phyloP scores from a whole-genome alignment of 2,329 filamentous ascomycete genomes.

The Coniochaeta pulveracea region DNA sequence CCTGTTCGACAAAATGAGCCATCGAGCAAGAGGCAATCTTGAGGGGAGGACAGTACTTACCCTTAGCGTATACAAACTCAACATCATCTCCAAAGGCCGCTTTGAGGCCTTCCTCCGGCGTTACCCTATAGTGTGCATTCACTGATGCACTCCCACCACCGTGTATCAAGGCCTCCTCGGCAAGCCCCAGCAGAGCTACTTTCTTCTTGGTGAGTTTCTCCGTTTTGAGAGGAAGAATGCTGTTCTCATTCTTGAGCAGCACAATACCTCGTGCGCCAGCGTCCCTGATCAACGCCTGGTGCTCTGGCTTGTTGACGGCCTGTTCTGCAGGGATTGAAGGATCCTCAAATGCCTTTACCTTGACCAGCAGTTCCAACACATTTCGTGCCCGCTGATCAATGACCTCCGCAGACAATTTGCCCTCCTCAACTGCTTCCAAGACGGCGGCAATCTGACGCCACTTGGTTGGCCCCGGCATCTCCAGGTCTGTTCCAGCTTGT shows the following conservation, averaged over 20 bases:
- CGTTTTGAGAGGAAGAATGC: conserved; percentile 37
- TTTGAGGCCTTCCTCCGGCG: conserved; percentile 19
- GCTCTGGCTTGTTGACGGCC: conserved; percentile 18
- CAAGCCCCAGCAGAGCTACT: conserved; percentile 39
- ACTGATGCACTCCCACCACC: conserved; percentile 22
- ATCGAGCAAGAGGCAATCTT: too few species aligned
- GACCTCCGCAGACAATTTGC: conserved; percentile 16
- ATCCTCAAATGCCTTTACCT: conserved; percentile 5
- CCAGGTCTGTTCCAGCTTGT: conserved; percentile 18
- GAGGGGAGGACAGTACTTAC: too few species aligned
- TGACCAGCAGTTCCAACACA: conserved; percentile 19
- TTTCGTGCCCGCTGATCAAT: conserved; percentile 18
- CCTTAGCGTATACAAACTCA: conserved; percentile 15
- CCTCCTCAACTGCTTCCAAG: conserved; percentile 15
- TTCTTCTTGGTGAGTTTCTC: conserved; percentile 21
- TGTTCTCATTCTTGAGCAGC: conserved; percentile 51
- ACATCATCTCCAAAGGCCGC: conserved; percentile 5
- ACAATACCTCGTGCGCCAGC: conserved; percentile 51
- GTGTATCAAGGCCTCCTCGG: conserved; percentile 27
- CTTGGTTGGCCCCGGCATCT: conserved; percentile 24
- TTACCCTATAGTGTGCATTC: conserved; percentile 18
- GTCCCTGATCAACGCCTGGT: conserved; percentile 35
- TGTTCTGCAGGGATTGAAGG: conserved; percentile 9
- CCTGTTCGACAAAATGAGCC: too few species aligned
- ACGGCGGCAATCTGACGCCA: conserved; percentile 11